These are phyloP conservation scores for Calocera viscosa DNA, from an alignment of 768 basidiomycete genomes.

Conservation along the genomic window DNA sequence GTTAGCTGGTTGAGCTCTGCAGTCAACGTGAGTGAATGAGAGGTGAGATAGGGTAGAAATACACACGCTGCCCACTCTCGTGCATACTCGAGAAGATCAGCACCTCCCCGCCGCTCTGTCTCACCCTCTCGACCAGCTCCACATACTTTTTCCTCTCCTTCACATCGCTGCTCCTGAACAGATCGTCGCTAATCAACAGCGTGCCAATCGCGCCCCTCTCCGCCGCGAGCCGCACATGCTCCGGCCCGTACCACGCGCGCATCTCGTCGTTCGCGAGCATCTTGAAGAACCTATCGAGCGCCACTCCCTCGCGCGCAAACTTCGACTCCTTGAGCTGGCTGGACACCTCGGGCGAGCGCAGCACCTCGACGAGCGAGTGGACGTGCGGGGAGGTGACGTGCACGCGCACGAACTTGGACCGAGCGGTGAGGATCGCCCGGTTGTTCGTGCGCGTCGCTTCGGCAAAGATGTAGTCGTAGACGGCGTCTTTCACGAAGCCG, in stretches of 20 bases:
- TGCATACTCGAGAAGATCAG: constrained; percentile 99
- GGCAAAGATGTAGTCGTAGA: constrained; percentile 67
- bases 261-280: constrained; percentile 91
- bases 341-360: constrained; percentile 82
- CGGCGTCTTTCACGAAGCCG: constrained; percentile 85
- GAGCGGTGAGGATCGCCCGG: constrained; percentile 63
- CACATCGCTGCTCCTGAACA: constrained; percentile 82
- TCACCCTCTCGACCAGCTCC: constrained; percentile 73
- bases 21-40: constrained; percentile 1
- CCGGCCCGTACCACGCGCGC: constrained; percentile 96
- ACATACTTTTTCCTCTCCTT: constrained; percentile 72
- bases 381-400: constrained; percentile 91
- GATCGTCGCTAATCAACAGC: constrained; percentile 83
- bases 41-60: constrained; percentile 15
- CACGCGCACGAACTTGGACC: constrained; percentile 78
- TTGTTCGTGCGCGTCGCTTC: constrained; percentile 74
- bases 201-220: constrained; percentile 91
- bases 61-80: constrained; percentile 93
- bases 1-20: constrained; percentile 91
- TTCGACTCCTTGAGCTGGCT: constrained; percentile 84
- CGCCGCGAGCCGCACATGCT: constrained; percentile 82
- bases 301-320: constrained; percentile 84
- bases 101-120: constrained; percentile 80
- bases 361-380: constrained; percentile 84
- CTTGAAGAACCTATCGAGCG: constrained; percentile 95